phyloP scores from a whole-genome alignment of 371 early-diverging fungal genomes.

The Actinomucor elegans region DNA sequence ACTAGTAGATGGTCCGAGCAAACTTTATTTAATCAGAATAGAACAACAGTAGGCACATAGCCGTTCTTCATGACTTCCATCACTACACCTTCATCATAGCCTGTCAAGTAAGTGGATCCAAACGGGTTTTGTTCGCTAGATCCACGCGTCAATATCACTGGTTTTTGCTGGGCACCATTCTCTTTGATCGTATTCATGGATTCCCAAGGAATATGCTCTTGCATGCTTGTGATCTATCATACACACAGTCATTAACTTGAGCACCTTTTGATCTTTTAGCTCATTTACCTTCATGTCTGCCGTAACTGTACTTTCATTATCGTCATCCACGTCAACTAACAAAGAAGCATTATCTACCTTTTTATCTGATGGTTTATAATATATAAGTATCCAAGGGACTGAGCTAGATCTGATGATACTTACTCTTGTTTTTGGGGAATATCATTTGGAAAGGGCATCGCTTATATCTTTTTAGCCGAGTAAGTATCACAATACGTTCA shows the following conservation, averaged over 20 bases:
- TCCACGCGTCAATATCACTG: conserved; percentile 66
- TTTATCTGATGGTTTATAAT: not conserved
- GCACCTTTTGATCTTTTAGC: too few species aligned
- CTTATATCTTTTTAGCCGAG: too few species aligned
- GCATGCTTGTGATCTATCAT: conserved; percentile 42
- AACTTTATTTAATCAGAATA: conserved; percentile 32
- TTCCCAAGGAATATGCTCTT: conserved; percentile 51
- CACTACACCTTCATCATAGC: conserved; percentile 61
- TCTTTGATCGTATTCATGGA: conserved; percentile 27
- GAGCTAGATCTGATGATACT: not conserved
- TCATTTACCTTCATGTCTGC: conserved; percentile 53
- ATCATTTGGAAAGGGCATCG: conserved; percentile 54
- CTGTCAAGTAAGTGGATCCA: conserved; percentile 65
- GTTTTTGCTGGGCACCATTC: conserved; percentile 30
- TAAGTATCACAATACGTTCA: not conserved
- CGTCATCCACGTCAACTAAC: conserved; percentile 41
- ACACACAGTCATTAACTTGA: too few species aligned
- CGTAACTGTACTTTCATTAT: conserved; percentile 28
- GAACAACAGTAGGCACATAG: conserved; percentile 56
- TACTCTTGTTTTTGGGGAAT: conserved; percentile 34
- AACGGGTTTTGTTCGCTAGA: conserved; percentile 73
- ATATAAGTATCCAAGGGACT: not conserved
- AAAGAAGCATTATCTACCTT: conserved; percentile 12
- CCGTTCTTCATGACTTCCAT: conserved; percentile 65
- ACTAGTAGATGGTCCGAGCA: not conserved